These are phyloP conservation scores for Vitis rotundifolia DNA, from an alignment of 164 flowering plant species.

Conservation along the genomic window DNA sequence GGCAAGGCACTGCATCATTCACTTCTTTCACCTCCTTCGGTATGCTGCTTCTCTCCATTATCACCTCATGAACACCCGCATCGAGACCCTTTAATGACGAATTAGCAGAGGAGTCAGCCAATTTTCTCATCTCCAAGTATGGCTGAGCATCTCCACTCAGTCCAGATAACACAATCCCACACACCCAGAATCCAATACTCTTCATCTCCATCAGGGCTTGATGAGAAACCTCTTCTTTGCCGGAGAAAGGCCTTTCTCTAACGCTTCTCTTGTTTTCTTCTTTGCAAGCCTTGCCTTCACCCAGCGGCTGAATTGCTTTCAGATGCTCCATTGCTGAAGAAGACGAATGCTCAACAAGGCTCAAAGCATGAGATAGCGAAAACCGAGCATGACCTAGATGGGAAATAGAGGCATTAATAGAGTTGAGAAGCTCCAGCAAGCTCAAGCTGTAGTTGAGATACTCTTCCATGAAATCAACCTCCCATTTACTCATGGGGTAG, in stretches of 20 bases:
- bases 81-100: slow-evolving; percentile 18
- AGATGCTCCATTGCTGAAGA: slow-evolving; percentile 21
- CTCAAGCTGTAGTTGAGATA: slow-evolving; percentile 43
- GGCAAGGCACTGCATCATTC: slow-evolving; percentile 29
- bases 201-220: slow-evolving; percentile 38
- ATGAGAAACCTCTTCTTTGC: slow-evolving; percentile 31
- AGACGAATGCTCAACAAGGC: slow-evolving; percentile 25
- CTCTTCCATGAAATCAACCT: slow-evolving; percentile 28
- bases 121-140: slow-evolving; percentile 27
- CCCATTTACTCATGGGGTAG: slow-evolving; percentile 48
- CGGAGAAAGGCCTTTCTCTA: slow-evolving; percentile 8
- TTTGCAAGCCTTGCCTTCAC: slow-evolving; percentile 14
- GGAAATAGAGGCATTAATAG: slow-evolving; percentile 39
- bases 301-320: slow-evolving; percentile 16
- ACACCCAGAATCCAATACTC: slow-evolving; percentile 36
- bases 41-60: slow-evolving; percentile 7
- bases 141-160: slow-evolving; percentile 33
- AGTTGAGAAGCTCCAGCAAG: slow-evolving; percentile 42
- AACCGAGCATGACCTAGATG: slow-evolving; percentile 44
- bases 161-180: slow-evolving; percentile 38
- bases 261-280: not conserved
- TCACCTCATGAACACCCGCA: slow-evolving; percentile 12
- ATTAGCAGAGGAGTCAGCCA: slow-evolving; percentile 3
- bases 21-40: slow-evolving; percentile 42
- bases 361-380: slow-evolving; percentile 33